Evolutionary conservation across 345 rosid genomes (phyloP).

Genomic region (Populus davidiana): DNA sequence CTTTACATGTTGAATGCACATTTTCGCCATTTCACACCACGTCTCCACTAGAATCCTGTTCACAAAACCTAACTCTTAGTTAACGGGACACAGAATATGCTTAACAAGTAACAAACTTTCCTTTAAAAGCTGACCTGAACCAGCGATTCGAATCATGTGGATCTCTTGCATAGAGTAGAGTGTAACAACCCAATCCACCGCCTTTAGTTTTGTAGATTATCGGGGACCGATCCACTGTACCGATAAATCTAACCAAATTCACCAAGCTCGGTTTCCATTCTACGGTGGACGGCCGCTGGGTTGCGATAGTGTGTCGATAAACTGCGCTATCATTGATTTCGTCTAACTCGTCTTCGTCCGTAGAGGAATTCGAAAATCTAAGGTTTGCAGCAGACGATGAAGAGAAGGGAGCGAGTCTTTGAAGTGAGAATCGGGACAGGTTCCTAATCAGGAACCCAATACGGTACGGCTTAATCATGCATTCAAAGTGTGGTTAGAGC

Average conservation of each 20-base stretch:
- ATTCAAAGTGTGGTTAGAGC: not conserved
- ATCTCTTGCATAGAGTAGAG: conserved; percentile 37
- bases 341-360: conserved; percentile 30
- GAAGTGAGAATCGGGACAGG: conserved; percentile 26
- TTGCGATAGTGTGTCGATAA: conserved; percentile 46
- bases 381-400: conserved; percentile 18
- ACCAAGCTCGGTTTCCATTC: conserved; percentile 14
- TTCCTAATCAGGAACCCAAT: conserved; percentile 26
- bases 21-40: conserved; percentile 46
- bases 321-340: conserved; percentile 32
- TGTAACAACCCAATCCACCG: conserved; percentile 38
- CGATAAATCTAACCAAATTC: conserved; percentile 57
- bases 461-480: conserved; percentile 40
- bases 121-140: conserved; percentile 44
- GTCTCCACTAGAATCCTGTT: conserved; percentile 50
- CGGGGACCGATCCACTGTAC: conserved; percentile 44
- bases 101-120: not conserved
- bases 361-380: conserved; percentile 25
- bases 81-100: not conserved
- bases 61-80: not conserved
- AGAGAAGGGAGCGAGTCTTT: conserved; percentile 14
- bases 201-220: conserved; percentile 6
- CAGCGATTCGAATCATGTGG: conserved; percentile 28
- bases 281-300: conserved; percentile 54
- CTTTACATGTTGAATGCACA: conserved; percentile 49